Base-by-base conservation (phyloP, 805 yeast species). In the Kodamaea kaohsiungensis region DNA sequence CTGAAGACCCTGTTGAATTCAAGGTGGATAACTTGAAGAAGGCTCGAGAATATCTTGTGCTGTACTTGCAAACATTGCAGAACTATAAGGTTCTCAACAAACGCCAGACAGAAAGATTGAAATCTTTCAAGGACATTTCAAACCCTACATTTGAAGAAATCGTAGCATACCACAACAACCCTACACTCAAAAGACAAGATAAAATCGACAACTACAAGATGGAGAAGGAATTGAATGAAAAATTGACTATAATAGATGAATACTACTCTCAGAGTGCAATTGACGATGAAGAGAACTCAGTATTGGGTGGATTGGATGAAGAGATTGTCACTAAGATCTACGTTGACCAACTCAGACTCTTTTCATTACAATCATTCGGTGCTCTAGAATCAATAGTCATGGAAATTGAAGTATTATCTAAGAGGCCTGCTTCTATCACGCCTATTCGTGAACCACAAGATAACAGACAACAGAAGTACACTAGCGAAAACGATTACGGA, bases 131-230 rank as follows among this genome's bases (percentile, higher is more conserved):
- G 49, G 67, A 68, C 3, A 65, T 71, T 1, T 74, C 70, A 49
- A 66, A 66, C 40, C 86, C 85, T 1, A 65, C 75, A 2, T 60
- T 75, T 35, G 70, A 70, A 51, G 78, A 82, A 64, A 53, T 68
- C 18, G 43, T 58, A 4, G 46, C 54, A 1, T 52, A 54, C 3
- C 39, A 43, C 15, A 57, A 57, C 19, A 75, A 77, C 49, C 76
- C 88, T 0, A 73, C 78, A 0, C 62, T 66, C 9, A 74, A 79
- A 61, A 78, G 98, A 61, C 84, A 86, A 18, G 86, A 83, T 48
- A 92, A 91, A 66, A 90, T 91, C 54, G 86, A 81, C 15, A 81
- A 82, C 60, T 88, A 76, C 67, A 86, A 82, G 63, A 65, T 74
- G 13, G 91, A 86, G 56, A 86, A 82, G 65, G 78, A 77, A 40